Evolutionary conservation across 2,329 filamentous ascomycete species (phyloP).

Genomic region (Seiridium cupressi): DNA sequence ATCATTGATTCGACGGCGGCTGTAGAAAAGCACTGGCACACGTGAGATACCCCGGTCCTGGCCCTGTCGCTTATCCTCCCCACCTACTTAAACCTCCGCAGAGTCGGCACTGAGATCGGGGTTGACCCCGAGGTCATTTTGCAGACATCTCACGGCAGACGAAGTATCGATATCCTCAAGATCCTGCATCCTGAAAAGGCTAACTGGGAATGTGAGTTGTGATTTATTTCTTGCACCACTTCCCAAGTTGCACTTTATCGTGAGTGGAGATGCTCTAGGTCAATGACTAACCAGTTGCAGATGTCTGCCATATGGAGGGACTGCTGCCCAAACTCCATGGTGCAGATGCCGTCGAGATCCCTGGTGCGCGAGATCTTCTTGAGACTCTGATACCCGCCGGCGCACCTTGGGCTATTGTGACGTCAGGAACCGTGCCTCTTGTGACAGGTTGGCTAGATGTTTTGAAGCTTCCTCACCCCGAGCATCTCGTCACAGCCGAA

Average conservation of each 20-base stretch:
- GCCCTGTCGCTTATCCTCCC: neutral
- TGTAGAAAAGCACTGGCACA: slow-evolving; percentile 75
- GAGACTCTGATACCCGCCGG: slow-evolving; percentile 58
- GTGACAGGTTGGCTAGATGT: slow-evolving; percentile 71
- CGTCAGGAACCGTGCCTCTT: slow-evolving; percentile 67
- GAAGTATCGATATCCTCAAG: slow-evolving; percentile 82
- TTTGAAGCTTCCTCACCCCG: slow-evolving; percentile 62
- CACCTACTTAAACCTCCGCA: slow-evolving; percentile 27
- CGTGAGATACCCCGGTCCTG: slow-evolving; percentile 39
- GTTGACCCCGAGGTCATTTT: slow-evolving; percentile 83
- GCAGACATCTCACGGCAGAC: slow-evolving; percentile 84
- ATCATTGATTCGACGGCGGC: slow-evolving; percentile 80
- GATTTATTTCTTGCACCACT: slow-evolving; percentile 19
- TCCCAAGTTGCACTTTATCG: neutral
- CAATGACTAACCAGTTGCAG: slow-evolving; percentile 40
- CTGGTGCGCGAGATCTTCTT: slow-evolving; percentile 73
- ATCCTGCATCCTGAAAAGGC: slow-evolving; percentile 81
- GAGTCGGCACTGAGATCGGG: slow-evolving; percentile 79
- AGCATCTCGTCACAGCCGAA: slow-evolving; percentile 71
- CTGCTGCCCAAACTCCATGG: slow-evolving; percentile 76
- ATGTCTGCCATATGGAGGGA: slow-evolving; percentile 76
- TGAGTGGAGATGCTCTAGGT: neutral
- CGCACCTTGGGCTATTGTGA: slow-evolving; percentile 84
- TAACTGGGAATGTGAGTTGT: slow-evolving; percentile 80
- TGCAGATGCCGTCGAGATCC: slow-evolving; percentile 78